phyloP scores from a whole-genome alignment of 805 yeast genomes.

The Candida patagonica region DNA sequence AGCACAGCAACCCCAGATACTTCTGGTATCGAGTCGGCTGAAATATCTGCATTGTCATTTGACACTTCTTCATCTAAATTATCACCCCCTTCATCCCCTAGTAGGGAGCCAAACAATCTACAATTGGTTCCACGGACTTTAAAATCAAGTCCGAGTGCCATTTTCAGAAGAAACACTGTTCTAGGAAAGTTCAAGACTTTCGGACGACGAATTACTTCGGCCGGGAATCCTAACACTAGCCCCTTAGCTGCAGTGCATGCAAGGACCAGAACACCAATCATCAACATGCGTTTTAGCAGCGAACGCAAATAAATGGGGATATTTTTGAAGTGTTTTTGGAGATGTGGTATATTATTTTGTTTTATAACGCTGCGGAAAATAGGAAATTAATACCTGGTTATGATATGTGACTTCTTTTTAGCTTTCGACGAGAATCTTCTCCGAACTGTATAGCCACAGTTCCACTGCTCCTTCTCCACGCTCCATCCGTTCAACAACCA shows the following conservation, averaged over 20 bases:
- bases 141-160: too few species aligned
- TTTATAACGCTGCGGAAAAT: too few species aligned
- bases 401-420: too few species aligned
- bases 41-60: neutral
- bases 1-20: neutral
- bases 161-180: neutral
- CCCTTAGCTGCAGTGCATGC: too few species aligned
- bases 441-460: constrained; percentile 2
- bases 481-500: constrained; percentile 20
- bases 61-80: constrained; percentile 2
- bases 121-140: too few species aligned
- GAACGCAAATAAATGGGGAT: too few species aligned
- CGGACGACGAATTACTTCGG: constrained; percentile 1
- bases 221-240: neutral
- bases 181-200: constrained; percentile 1
- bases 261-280: neutral
- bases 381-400: neutral
- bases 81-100: too few species aligned
- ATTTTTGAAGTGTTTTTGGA: too few species aligned
- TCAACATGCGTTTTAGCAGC: constrained; percentile 1
- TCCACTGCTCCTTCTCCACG: constrained; percentile 17
- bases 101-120: neutral
- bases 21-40: neutral
- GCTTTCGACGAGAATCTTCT: neutral
- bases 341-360: too few species aligned